Base-by-base conservation (phyloP, 2,329 filamentous ascomycete genomes). In the Fusarium heterosporum region DNA sequence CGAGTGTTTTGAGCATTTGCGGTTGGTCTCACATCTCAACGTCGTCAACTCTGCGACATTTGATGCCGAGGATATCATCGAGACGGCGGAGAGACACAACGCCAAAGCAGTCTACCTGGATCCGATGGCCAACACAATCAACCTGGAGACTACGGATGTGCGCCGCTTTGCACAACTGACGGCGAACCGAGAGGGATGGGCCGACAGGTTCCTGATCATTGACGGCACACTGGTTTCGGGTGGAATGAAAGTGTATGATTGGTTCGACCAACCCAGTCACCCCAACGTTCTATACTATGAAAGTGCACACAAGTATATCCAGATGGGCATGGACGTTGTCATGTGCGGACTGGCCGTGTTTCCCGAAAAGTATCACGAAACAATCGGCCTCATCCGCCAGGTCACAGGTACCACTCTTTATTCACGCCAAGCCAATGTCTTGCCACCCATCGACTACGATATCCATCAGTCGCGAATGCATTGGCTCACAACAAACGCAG, bases 321-420 rank as follows among this genome's bases (percentile, higher is more conserved):
- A 61, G 41, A 61, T 61, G 57, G 57, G 57, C 7, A 61, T 61
- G 57, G 57, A 61, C 19, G 55, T 61, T 34, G 51, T 61, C 28
- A 61, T 61, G 57, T 61, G 57, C 32, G 57, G 57, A 42, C 55
- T 61, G 16, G n/a, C 49, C 13, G 57, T 61, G n/a, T 61, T 36
- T n/a, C 57, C 57, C n/a, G 51, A 61, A 4, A 34, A 30, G 6
- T 61, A 39, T 28, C 46, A 61, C 38, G 57, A 61, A 10, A 55
- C 57, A 28, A 56, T 61, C 19, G 57, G 57, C 7, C 57, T 61
- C 10, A 61, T 61, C 34, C 57, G 57, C 19, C 57, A 61, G 28
- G 57, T 61, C 22, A 61, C 57, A n/a, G 57, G 57, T 9, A 61
- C 57, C 3, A 61, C 57, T 19, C 29, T 61, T 22, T 61, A 61